These are phyloP conservation scores for Kalaharituber pfeilii DNA, from an alignment of 2,329 filamentous ascomycete species.

Conservation along the genomic window DNA sequence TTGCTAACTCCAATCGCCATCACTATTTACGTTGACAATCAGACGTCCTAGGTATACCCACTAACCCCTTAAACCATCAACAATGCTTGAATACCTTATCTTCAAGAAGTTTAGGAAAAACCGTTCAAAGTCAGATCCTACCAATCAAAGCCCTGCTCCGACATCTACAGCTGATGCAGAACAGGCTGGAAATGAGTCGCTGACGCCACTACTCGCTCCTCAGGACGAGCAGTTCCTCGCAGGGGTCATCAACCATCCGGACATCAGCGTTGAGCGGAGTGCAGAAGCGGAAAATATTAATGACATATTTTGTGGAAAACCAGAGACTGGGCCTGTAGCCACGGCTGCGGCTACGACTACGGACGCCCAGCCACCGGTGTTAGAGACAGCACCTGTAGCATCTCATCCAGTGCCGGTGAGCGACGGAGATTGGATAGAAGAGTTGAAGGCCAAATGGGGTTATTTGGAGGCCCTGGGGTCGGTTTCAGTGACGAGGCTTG, in stretches of 20 bases:
- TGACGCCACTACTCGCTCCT: conserved; percentile 12
- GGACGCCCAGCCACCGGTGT: too few species aligned
- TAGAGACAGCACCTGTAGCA: not conserved
- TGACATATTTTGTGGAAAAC: conserved; percentile 3
- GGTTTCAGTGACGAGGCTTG: not conserved
- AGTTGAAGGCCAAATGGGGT: conserved; percentile 14
- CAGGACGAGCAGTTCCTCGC: conserved; percentile 12
- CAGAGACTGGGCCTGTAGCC: conserved; percentile 3
- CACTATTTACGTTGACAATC: too few species aligned
- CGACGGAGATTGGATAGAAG: conserved; percentile 12
- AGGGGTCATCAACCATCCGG: conserved; percentile 3
- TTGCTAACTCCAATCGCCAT: too few species aligned
- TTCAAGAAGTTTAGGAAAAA: conserved; percentile 39
- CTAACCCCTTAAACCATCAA: conserved; percentile 14
- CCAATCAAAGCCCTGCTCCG: too few species aligned
- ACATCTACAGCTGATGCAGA: conserved; percentile 3
- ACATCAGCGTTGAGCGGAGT: conserved; percentile 11
- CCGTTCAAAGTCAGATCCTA: too few species aligned
- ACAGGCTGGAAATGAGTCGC: conserved; percentile 5
- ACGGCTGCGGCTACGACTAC: not conserved
- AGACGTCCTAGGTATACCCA: too few species aligned
- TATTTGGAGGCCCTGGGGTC: conserved; percentile 8
- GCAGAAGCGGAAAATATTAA: conserved; percentile 5
- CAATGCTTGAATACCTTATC: conserved; percentile 46
- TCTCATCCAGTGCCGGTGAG: conserved; percentile 1